Evolutionary conservation across 106 monocot genomes (phyloP).

Genomic region (Dendrobium nobile): DNA sequence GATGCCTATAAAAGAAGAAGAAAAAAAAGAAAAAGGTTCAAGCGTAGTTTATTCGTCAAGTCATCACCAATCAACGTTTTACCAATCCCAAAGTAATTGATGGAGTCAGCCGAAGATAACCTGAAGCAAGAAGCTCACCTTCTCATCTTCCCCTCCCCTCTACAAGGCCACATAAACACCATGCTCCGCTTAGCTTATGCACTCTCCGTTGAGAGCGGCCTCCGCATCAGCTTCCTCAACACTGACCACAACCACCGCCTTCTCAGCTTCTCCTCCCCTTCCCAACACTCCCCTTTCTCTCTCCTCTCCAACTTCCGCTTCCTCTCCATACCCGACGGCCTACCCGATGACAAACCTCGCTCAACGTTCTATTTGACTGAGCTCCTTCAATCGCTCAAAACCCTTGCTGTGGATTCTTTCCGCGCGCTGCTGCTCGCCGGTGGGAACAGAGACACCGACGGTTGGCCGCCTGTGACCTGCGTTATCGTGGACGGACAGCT

Average conservation of each 20-base stretch:
- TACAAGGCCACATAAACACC: constrained; percentile 2
- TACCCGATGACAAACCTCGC: constrained; percentile 27
- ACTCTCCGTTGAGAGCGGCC: background rate
- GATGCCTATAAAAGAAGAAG: too few relatives aligned
- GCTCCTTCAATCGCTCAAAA: constrained; percentile 18
- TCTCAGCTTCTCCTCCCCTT: background rate
- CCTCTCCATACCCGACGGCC: constrained; percentile 44
- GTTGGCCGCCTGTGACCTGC: constrained; percentile 27
- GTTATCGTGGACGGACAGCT: constrained; percentile 27
- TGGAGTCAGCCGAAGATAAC: too few relatives aligned
- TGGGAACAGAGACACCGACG: background rate
- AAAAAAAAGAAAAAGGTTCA: too few relatives aligned
- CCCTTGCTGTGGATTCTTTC: constrained; percentile 1
- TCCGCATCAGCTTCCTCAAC: constrained; percentile 8
- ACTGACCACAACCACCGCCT: background rate
- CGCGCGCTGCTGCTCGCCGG: constrained; percentile 9
- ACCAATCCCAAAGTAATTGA: too few relatives aligned
- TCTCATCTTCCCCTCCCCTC: constrained; percentile 3
- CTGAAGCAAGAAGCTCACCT: background rate
- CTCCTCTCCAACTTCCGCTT: constrained; percentile 24
- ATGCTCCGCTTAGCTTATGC: constrained; percentile 3
- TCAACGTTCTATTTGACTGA: background rate
- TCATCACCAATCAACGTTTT: too few relatives aligned
- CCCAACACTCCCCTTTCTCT: constrained; percentile 1
- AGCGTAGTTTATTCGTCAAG: too few relatives aligned